Base-by-base conservation (phyloP, 2,329 filamentous ascomycete genomes). In the Cryphonectria japonica region DNA sequence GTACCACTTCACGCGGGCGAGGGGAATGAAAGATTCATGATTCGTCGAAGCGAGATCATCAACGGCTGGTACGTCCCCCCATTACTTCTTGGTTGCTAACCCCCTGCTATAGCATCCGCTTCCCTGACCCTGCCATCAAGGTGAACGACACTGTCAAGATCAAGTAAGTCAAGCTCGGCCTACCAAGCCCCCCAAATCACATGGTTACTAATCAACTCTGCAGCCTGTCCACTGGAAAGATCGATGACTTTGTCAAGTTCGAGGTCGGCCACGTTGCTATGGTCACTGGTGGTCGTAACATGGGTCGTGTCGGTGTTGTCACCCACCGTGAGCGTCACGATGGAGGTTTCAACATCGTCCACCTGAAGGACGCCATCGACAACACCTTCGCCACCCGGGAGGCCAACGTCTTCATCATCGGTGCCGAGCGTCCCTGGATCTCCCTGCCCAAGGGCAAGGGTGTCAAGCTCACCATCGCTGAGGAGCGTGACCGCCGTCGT, bases 111-210 rank as follows among this genome's bases (percentile, higher is more conserved):
- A 99, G 96, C 85, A 98, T 99, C 89, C 96, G 96, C 83, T 99
- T 98, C 92, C 96, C 96, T 79, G 96, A 99, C 87, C 96, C 96
- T 76, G 83, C 91, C 78, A 97, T 99, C 91, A 97, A 97, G 91
- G 96, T 99, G 89, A 98, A 99, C 90, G 96, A 99, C 89, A 98
- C 96, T 73, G 95, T 99, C 87, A 99, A 99, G 94, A 95, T 99
- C 80, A 93, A 99, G 71, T 73, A 71, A 71, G 71, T 73, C 11
- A n/a, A 62, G 32, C 50, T 54, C 22, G 19, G 7, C 46, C 46
- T 3, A 2, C n/a, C 34, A 34, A 34, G 5, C 2, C 2, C 16
- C 22, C 0, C 37, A 14, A n/a, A 9, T n/a, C 19, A 32, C 41
- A n/a, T 39, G 19, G 59, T 11, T 39, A 19, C 67, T 69, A 50